Evolutionary conservation across 768 basidiomycete genomes (phyloP), one percentile per base, ranked within the genome.

Genomic region (Sporobolomyces roseus): DNA sequence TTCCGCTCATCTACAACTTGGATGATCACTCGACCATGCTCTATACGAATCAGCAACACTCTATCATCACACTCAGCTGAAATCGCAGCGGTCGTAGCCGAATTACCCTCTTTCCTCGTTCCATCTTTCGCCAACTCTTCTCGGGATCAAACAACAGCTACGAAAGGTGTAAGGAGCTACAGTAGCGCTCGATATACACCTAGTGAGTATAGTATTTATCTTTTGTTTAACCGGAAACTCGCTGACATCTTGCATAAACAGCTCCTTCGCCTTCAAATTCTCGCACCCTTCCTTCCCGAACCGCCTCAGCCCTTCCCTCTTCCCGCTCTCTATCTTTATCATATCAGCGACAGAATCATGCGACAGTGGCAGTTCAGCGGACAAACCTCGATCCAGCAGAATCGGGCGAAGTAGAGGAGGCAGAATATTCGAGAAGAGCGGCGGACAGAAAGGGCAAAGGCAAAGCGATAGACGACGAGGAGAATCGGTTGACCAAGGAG

Each of bases 31-130:
- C 38, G 41, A 21, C n/a, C 4, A 45, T 58, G 56, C 27, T 45
- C 41, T 8, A 45, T 25, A 45, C 9, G 41, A 10, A 3, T 43
- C 23, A 43, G 21, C 10, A n/a, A 43, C 4, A 29, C 19, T 12
- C 5, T 25, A 3, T 2, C 8, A 5, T 4, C 25, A 7, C 56
- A 19, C 27, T 29, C 41, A 2, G 21, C 32, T 33, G 61, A 71
- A 17, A 27, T 66, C 27, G 21, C 61, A 2, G 50, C 51, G 8
- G 61, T 56, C 19, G 29, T 71, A 33, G 70, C 70, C 17, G 50
- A 65, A n/a, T 35, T 65, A 3, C 70, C 70, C 0, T 1, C 65
- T 8, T 71, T 66, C 58, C 61, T 71, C 55, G 64, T 71, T 6
- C 70, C 70, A 0, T 71, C 65, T n/a, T 66, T 66, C 61, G 38